Conservation (phyloP, 179 eudicot species). For the Vitellaria paradoxa region DNA sequence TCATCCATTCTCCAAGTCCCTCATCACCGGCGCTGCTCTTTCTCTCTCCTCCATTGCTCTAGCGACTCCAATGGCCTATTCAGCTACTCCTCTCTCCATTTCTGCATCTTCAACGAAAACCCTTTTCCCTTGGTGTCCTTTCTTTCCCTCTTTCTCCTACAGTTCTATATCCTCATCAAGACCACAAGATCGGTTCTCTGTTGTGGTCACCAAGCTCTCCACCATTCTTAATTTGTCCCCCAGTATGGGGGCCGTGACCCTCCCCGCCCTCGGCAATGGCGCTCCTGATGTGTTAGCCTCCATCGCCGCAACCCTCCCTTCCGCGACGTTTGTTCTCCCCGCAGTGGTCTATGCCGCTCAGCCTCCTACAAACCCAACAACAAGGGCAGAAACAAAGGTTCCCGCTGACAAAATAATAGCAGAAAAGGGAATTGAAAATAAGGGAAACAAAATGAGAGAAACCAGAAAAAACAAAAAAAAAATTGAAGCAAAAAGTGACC, state of each 20-base stretch:
- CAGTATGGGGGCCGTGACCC: conserved; percentile 84
- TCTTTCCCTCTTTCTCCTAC: conserved; percentile 44
- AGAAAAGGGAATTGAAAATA: too few species aligned
- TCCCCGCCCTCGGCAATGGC: conserved; percentile 50
- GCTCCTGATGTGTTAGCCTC: too few species aligned
- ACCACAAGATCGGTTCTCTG: conserved; percentile 71
- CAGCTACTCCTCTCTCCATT: conserved; percentile 60
- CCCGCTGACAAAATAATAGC: too few species aligned
- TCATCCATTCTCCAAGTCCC: conserved; percentile 33
- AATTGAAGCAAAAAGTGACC: too few species aligned
- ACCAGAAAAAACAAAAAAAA: too few species aligned
- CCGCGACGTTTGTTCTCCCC: too few species aligned
- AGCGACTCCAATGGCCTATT: conserved; percentile 39
- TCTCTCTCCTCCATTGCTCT: conserved; percentile 34
- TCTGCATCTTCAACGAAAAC: conserved; percentile 46
- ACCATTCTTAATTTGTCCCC: conserved; percentile 57
- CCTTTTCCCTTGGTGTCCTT: conserved; percentile 44
- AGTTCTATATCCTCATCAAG: conserved; percentile 67
- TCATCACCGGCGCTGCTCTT: conserved; percentile 24
- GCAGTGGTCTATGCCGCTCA: too few species aligned
- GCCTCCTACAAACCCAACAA: too few species aligned
- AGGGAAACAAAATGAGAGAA: too few species aligned
- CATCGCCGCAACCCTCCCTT: too few species aligned
- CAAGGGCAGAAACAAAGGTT: too few species aligned
- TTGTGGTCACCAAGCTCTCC: conserved; percentile 62